Base-by-base conservation (phyloP, 2,329 filamentous ascomycete genomes). In the Calonectria fujianensis region DNA sequence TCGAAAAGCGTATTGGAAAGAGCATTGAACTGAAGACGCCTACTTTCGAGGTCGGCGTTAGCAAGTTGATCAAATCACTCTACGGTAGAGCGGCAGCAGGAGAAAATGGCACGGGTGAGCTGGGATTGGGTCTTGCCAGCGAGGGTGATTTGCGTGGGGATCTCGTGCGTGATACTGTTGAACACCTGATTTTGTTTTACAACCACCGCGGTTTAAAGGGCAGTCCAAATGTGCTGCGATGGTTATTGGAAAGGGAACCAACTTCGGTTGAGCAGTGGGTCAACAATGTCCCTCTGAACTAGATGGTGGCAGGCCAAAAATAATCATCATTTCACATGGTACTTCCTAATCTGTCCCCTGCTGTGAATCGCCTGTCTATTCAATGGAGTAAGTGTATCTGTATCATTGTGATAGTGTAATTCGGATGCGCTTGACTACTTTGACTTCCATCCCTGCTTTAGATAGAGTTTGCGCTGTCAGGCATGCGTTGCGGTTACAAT, bases 191-290 rank as follows among this genome's bases (percentile, higher is more conserved):
- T 52, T 11, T 52, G 8, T 52, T 31, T 31, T 52, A 52, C 27
- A 52, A 52, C 14, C 27, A 52, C 6, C 27, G 51, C 24, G 27
- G 51, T 52, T 20, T 52, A 18, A 31, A 52, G 27, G 51, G 51
- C 9, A 52, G 51, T 24, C 51, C 51, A 13, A 52, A 52, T 29
- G 27, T 52, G 24, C 51, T 52, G 8, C 27, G 51, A 13, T 52
- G 51, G 51, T 16, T 52, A 9, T 8, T 52, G 27, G 27, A 29
- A 52, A 16, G 50, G 13, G 50, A 52, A 18, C 51, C 51, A 31
- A 52, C 51, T 31, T 29, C 51, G 51, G 51, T 31, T 52, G 27
- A 52, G 27, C 51, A 31, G 24, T 52, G 51, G 51, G 27, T 52
- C 24, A 52, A 52, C 9, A 18, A 14, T 24, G 16, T 52, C 4